Conservation (phyloP, 176 grass and related monocot species). For the Leersia perrieri region DNA sequence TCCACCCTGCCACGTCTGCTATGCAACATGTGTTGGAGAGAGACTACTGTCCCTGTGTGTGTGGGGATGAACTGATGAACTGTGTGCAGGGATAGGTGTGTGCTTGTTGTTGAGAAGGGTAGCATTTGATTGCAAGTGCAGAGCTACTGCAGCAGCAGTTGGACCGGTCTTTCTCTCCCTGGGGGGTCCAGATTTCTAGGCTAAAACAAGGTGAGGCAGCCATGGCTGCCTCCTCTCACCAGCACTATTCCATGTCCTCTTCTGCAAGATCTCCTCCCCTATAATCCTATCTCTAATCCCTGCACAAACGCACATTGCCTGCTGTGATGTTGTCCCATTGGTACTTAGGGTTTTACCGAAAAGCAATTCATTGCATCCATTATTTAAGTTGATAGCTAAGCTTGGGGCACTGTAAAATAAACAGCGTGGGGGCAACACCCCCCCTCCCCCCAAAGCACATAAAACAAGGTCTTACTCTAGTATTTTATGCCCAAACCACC, state of each 20-base stretch:
- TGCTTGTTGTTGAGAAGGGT: neutral
- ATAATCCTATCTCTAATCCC: neutral
- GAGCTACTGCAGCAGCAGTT: slow-evolving; percentile 8
- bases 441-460: slow-evolving; percentile 55
- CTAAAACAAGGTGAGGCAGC: slow-evolving; percentile 29
- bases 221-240: slow-evolving; percentile 3
- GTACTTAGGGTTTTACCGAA: slow-evolving; percentile 24
- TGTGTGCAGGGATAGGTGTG: neutral
- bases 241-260: slow-evolving; percentile 64
- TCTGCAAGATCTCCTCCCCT: slow-evolving; percentile 33
- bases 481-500: neutral
- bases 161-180: slow-evolving; percentile 40
- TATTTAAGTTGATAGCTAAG: slow-evolving; percentile 32
- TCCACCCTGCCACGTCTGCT: slow-evolving; percentile 39
- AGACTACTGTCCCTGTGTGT: neutral
- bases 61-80: neutral
- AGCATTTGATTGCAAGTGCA: slow-evolving; percentile 40
- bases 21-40: slow-evolving; percentile 29
- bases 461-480: slow-evolving; percentile 49
- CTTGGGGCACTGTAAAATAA: slow-evolving; percentile 55
- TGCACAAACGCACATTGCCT: neutral
- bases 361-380: slow-evolving; percentile 1
- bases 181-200: slow-evolving; percentile 22
- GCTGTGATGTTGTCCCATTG: neutral
- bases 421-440: slow-evolving; percentile 18